Evolutionary conservation across 1,139 yeast species (phyloP), one percentile per base, ranked within the genome.

Genomic region (Saccharomycopsis hybrid): DNA sequence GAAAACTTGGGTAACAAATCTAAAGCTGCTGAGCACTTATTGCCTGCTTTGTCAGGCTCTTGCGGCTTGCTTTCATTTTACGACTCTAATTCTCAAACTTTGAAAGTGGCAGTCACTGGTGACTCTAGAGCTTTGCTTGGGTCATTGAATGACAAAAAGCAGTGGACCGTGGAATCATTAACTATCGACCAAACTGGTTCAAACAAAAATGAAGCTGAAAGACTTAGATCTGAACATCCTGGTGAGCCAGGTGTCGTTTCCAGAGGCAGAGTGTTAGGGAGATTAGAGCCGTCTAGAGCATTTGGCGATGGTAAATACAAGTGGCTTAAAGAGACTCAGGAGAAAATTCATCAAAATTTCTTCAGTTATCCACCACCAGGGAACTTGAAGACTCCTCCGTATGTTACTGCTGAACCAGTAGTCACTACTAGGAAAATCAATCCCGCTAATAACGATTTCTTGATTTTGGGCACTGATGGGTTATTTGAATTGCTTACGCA

Each of bases 351-450:
- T 58, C 75, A 82, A 55, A 84, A 82, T 61, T 84, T 88, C 59
- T 90, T 90, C 64, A 95, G 96, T 37, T 78, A 92, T 62, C 72
- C 83, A 53, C 78, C 86, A 46, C 97, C 97, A 2, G 77, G 79
- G 47, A 82, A 83, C 59, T 74, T 88, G 56, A 72, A 80, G 54
- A 83, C 96, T 1, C 98, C 99, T 4, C 99, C 99, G 0, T 92
- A 92, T 65, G 97, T 92, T 36, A 92, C 98, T 1, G 97, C 98
- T 0, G 90, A 84, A 63, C 99, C 99, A 0, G 96, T 84, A 31
- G 76, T 92, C 35, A 85, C 96, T 8, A 82, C 95, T 2, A 84
- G 94, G 9, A 78, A 82, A 60, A 78, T 94, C 46, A 73, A 74
- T 50, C 86, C 92, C 0, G 72, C 74, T 28, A 78, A 80, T 58